Evolutionary conservation across 2,329 filamentous ascomycete genomes (phyloP).

Genomic region (Penicillium sp.): DNA sequence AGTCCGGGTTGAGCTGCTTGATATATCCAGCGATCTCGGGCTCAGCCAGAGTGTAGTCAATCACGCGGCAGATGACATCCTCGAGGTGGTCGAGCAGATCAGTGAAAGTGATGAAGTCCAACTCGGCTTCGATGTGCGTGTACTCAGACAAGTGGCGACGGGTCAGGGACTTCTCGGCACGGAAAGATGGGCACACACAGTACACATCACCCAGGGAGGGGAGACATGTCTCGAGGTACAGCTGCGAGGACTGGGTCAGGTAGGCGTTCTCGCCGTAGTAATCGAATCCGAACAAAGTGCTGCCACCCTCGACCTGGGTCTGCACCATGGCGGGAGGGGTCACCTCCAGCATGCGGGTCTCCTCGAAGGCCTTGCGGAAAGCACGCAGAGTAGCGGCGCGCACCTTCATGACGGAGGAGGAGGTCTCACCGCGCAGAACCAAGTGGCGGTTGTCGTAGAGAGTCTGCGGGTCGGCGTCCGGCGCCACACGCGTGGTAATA

Average conservation of each 20-base stretch:
- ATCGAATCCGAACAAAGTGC: conserved; percentile 83
- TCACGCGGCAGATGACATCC: conserved; percentile 79
- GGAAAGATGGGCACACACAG: conserved; percentile 98
- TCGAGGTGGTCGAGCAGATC: conserved; percentile 88
- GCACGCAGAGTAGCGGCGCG: conserved; percentile 77
- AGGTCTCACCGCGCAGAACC: conserved; percentile 77
- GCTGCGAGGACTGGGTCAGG: conserved; percentile 93
- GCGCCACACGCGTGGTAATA: conserved; percentile 78
- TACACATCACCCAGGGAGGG: conserved; percentile 92
- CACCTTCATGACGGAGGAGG: conserved; percentile 84
- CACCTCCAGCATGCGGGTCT: conserved; percentile 76
- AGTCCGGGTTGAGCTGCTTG: conserved; percentile 86
- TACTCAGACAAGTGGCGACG: conserved; percentile 94
- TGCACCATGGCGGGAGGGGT: conserved; percentile 88
- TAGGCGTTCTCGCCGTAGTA: conserved; percentile 91
- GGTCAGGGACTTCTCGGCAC: conserved; percentile 92
- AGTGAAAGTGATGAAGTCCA: conserved; percentile 92
- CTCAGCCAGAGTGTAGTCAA: conserved; percentile 74
- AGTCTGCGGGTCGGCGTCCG: conserved; percentile 67
- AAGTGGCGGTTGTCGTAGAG: conserved; percentile 82
- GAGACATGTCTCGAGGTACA: conserved; percentile 94
- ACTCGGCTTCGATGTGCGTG: conserved; percentile 92
- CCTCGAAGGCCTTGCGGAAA: conserved; percentile 76
- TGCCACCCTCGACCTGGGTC: conserved; percentile 90
- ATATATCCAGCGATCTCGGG: conserved; percentile 70